Percentiles rank a stretch among this genome's conserved stretches.
phyloP scores from a whole-genome alignment of 2,329 filamentous ascomycete genomes.

The Fusarium duplospermum region DNA sequence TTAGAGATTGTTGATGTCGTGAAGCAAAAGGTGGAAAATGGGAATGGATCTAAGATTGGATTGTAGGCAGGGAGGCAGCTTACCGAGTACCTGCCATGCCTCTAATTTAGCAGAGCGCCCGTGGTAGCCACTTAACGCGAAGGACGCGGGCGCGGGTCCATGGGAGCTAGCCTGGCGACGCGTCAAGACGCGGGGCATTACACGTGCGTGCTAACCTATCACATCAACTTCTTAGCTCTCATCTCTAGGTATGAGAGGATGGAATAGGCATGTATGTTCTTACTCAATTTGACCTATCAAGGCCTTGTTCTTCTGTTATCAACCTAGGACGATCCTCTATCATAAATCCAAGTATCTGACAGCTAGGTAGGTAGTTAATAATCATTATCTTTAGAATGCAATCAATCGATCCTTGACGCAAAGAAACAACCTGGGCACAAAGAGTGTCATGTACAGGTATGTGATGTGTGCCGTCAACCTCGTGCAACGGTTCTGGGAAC shows the following conservation, averaged over 20 bases:
- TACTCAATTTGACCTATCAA: background rate
- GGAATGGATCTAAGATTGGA: slow-evolving; percentile 29
- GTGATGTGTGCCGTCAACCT: background rate
- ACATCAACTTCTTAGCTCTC: background rate
- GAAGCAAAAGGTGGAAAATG: slow-evolving; percentile 24
- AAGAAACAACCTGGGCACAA: slow-evolving; percentile 3
- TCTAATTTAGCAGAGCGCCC: background rate
- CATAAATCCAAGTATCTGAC: slow-evolving; percentile 10
- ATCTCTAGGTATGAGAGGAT: background rate
- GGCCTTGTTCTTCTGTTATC: background rate
- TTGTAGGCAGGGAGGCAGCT: slow-evolving; percentile 18
- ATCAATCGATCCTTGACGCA: background rate
- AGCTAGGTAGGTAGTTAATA: background rate
- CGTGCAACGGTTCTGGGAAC: background rate
- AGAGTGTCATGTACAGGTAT: background rate
- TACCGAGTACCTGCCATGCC: slow-evolving; percentile 11
- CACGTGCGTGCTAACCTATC: background rate
- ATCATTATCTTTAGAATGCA: slow-evolving; percentile 10
- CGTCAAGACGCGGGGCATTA: slow-evolving; percentile 15
- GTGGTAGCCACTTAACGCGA: slow-evolving; percentile 33
- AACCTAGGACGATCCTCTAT: slow-evolving; percentile 2
- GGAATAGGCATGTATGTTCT: background rate
- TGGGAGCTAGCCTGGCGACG: slow-evolving; percentile 5
- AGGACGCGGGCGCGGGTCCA: slow-evolving; percentile 1
- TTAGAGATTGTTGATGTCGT: slow-evolving; percentile 20